Evolutionary conservation across 331 rosid species (phyloP), one percentile per base, ranked within the genome.

Genomic region (Quercus tomentella): DNA sequence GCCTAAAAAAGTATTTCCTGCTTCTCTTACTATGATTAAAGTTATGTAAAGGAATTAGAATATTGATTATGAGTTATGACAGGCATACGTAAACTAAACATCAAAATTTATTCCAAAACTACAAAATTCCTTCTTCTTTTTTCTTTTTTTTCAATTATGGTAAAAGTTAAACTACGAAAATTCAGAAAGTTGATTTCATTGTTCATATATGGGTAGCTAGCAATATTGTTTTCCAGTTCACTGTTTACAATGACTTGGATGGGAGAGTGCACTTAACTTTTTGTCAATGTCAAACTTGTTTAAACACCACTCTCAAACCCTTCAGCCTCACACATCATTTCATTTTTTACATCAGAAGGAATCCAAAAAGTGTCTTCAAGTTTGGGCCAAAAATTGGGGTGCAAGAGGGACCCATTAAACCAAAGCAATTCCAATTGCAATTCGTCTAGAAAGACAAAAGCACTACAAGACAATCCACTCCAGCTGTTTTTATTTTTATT

Each of bases 281-380:
- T 26, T 63, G 82, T 77, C 81, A 60, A 21, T 73, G 62, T 81
- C 56, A 37, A 37, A 77, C 80, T 9, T 18, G 66, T 52, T 8
- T 67, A 60, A 77, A 60, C 28, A 4, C 35, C 73, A 61, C 80
- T 61, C 72, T 87, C 73, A 73, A 33, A 49, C 54, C 61, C 61
- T n/a, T 23, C 35, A 17, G 22, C 58, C 68, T 30, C 65, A 43
- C 78, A 61, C 78, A 43, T 80, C 84, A 57, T 7, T 58, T 80
- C 80, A 70, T 30, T 31, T 41, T 41, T 79, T 14, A 61, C 81
- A 80, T 54, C 71, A 68, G 28, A 70, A 55, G 87, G 92, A 87
- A 87, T 91, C 93, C 92, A 80, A 87, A 84, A 88, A 70, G 84
- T 68, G 83, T 56, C 82, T 72, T 85, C 81, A 33, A 81, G 84